Base-by-base conservation (phyloP, 129 eudicot genomes). In the sunflower (Helianthus annuus) region DNA sequence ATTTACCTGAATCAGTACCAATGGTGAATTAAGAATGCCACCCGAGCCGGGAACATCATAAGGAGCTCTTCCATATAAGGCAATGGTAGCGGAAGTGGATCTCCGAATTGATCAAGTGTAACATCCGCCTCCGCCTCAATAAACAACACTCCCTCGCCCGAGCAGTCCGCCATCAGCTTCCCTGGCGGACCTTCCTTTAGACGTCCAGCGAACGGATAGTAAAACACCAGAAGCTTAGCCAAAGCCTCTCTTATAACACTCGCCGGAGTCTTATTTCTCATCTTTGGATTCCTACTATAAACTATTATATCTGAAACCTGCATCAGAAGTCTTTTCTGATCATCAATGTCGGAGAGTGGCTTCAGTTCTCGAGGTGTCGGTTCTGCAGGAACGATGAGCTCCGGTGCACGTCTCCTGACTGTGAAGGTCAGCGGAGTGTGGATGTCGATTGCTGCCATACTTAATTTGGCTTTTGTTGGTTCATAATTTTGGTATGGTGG, bases 41-140 rank as follows among this genome's bases (percentile, higher is more conserved):
- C 17, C 7, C n/a, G 70, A 73, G 7, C 78, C 78, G 8, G 70
- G 78, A 64, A 74, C 71, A 74, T 84, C 82, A 52, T 52, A 89
- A 89, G 88, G 1, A 89, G 84, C 64, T 89, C 90, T 66, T 89
- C 60, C 10, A 73, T 4, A 16, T 69, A 72, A 72, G 77, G 77
- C 59, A 72, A 72, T 8, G 78, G 78, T 32, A 71, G 78, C 10
- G 5, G 40, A 64, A 74, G 64, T 1, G 29, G 40, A 0, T 64
- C 80, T 27, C 68, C 80, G 10, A 76, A 58, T 15, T 76, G 68
- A 34, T 66, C 57, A 4, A 76, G 2, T 1, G 49, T 55, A 10
- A 79, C 79, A 68, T 67, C 44, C 1, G 79, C 76, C 61, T 74
- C 71, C 1, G 76, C 83, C 45, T 61, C 83, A 2, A 73, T 74